Percentiles rank a stretch among this genome's conserved stretches.
Evolutionary conservation across 805 yeast species (phyloP).

Genomic region (Starmera quercuum): DNA sequence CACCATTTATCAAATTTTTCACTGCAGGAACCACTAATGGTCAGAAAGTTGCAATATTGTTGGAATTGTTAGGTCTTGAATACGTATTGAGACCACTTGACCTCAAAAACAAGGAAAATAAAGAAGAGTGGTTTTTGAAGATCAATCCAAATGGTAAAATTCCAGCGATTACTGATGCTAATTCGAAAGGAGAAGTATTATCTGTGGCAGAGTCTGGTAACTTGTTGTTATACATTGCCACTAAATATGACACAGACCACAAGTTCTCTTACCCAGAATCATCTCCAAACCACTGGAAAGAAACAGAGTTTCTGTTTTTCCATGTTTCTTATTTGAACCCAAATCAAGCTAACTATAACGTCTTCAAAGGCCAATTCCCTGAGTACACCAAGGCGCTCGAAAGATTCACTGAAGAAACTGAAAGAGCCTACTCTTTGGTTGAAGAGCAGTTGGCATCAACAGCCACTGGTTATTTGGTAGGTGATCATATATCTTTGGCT

Average conservation of each 20-base stretch:
- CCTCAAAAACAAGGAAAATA: slow-evolving; percentile 36
- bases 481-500: slow-evolving; percentile 50
- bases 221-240: slow-evolving; percentile 47
- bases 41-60: slow-evolving; percentile 26
- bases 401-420: slow-evolving; percentile 39
- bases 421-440: slow-evolving; percentile 41
- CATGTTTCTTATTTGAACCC: slow-evolving; percentile 55
- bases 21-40: slow-evolving; percentile 33
- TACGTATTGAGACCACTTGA: slow-evolving; percentile 31
- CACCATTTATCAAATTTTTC: slow-evolving; percentile 37
- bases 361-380: slow-evolving; percentile 32
- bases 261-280: slow-evolving; percentile 29
- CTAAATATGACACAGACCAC: slow-evolving; percentile 47
- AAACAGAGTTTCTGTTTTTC: slow-evolving; percentile 45
- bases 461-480: slow-evolving; percentile 44
- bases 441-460: slow-evolving; percentile 40
- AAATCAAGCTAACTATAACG: slow-evolving; percentile 49
- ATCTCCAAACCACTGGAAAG: slow-evolving; percentile 39
- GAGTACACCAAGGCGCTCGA: slow-evolving; percentile 42
- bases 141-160: slow-evolving; percentile 56
- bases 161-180: slow-evolving; percentile 39
- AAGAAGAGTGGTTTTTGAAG: slow-evolving; percentile 47
- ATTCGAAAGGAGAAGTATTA: slow-evolving; percentile 29
- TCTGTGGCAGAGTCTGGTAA: slow-evolving; percentile 55
- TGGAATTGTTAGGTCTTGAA: slow-evolving; percentile 25